Evolutionary conservation across 345 rosid species (phyloP).

Genomic region (Gossypium bickii): DNA sequence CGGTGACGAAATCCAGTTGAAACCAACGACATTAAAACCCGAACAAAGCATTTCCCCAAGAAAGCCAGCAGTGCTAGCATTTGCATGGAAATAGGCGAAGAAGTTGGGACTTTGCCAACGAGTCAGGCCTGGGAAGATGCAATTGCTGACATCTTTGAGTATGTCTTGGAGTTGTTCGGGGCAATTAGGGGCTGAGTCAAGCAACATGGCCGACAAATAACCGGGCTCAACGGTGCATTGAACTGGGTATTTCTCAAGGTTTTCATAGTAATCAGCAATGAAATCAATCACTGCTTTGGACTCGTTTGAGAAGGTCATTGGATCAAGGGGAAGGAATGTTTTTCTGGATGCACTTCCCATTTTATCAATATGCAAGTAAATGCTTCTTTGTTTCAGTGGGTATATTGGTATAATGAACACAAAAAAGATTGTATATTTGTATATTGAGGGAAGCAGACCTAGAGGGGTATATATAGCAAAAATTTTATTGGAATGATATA

Average conservation of each 20-base stretch:
- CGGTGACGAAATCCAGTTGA: constrained; percentile 28
- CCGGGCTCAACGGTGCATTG: constrained; percentile 27
- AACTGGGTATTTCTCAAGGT: constrained; percentile 29
- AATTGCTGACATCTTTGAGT: constrained; percentile 18
- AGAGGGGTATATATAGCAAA: too few species aligned
- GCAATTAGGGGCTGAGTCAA: constrained; percentile 6
- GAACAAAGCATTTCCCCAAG: constrained; percentile 25
- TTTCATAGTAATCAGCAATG: constrained; percentile 24
- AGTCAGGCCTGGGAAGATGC: constrained; percentile 24
- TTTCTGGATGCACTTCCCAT: constrained; percentile 5
- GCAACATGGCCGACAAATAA: constrained; percentile 12
- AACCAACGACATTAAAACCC: constrained; percentile 24
- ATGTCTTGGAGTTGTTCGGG: constrained; percentile 18
- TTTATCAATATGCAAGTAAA: not conserved
- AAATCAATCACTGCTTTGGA: constrained; percentile 25
- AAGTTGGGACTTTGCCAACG: constrained; percentile 34
- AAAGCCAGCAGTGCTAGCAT: constrained; percentile 29
- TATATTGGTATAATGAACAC: too few species aligned
- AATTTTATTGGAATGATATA: too few species aligned
- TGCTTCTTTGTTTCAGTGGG: too few species aligned
- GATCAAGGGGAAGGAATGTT: constrained; percentile 12
- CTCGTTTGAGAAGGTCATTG: constrained; percentile 11
- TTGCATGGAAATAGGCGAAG: constrained; percentile 30
- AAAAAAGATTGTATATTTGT: too few species aligned
- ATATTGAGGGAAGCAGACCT: too few species aligned